A percentile compares a stretch with the other conserved stretches of the same genome.
Conservation (phyloP, 768 basidiomycete species). For the Lactarius deliciosus region DNA sequence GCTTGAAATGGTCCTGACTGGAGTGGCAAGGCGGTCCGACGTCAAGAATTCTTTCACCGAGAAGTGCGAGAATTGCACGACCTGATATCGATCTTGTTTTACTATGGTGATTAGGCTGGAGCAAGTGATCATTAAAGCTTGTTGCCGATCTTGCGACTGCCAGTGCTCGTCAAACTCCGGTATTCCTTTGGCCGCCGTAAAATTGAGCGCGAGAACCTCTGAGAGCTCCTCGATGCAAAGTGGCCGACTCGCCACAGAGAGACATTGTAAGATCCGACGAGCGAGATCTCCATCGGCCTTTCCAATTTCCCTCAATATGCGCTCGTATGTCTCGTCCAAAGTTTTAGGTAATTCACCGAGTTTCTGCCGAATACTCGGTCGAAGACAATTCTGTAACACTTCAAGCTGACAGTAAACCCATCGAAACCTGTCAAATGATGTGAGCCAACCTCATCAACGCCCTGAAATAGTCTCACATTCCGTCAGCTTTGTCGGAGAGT, state of each 20-base stretch:
- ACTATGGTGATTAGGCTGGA: not conserved
- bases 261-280: not conserved
- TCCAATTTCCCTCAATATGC: not conserved
- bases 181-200: not conserved
- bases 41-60: not conserved
- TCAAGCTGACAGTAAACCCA: conserved; percentile 1
- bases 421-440: not conserved
- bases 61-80: conserved; percentile 2
- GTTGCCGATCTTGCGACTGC: not conserved
- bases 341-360: not conserved
- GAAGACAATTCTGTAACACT: not conserved
- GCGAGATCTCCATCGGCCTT: not conserved
- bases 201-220: not conserved
- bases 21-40: not conserved
- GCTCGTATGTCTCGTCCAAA: not conserved
- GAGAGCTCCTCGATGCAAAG: not conserved
- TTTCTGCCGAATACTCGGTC: not conserved
- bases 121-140: not conserved
- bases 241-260: not conserved
- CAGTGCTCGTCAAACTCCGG: not conserved
- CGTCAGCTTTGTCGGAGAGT: not conserved
- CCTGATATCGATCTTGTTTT: not conserved
- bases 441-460: not conserved
- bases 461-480: not conserved
- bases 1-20: not conserved